phyloP scores from a whole-genome alignment of 805 yeast genomes.

The Wickerhamiella cacticola region DNA sequence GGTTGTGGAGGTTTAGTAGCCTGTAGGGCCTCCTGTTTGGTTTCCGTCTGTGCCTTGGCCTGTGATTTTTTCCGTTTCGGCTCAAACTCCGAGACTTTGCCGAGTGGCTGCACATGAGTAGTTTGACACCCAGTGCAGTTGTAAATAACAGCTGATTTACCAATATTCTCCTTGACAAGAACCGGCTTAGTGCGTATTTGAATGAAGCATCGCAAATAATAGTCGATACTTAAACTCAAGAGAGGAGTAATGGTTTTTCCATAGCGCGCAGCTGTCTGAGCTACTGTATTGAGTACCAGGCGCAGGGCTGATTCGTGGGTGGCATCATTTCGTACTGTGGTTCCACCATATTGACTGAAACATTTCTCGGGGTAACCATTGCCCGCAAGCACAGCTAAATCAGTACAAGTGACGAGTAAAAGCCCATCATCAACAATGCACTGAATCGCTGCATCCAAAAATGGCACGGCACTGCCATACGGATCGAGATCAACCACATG shows the following conservation, averaged over 20 bases:
- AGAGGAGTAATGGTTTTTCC: conserved; percentile 80
- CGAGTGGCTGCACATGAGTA: conserved; percentile 58
- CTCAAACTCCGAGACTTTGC: conserved; percentile 35
- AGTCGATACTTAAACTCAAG: conserved; percentile 76
- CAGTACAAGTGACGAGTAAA: conserved; percentile 87
- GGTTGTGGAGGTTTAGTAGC: not conserved
- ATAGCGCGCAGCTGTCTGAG: conserved; percentile 78
- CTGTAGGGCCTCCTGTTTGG: conserved; percentile 20
- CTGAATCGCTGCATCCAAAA: conserved; percentile 83
- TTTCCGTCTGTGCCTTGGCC: conserved; percentile 8
- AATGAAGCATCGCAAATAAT: conserved; percentile 78
- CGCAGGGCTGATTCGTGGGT: conserved; percentile 91
- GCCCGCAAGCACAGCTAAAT: conserved; percentile 90
- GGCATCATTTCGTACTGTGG: conserved; percentile 70
- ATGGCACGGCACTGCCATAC: conserved; percentile 94
- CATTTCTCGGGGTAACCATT: conserved; percentile 95
- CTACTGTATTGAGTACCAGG: conserved; percentile 63
- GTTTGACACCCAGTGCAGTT: conserved; percentile 84
- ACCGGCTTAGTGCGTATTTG: conserved; percentile 67
- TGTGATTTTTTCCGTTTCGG: conserved; percentile 17
- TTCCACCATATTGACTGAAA: conserved; percentile 88
- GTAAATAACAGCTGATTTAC: conserved; percentile 64
- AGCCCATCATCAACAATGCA: conserved; percentile 75
- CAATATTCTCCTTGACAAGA: conserved; percentile 65
- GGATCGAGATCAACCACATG: conserved; percentile 94